Evolutionary conservation across 1,284 basidiomycete genomes (phyloP), one percentile per base, ranked within the genome.

Genomic region (Cryptococcus neoformans): DNA sequence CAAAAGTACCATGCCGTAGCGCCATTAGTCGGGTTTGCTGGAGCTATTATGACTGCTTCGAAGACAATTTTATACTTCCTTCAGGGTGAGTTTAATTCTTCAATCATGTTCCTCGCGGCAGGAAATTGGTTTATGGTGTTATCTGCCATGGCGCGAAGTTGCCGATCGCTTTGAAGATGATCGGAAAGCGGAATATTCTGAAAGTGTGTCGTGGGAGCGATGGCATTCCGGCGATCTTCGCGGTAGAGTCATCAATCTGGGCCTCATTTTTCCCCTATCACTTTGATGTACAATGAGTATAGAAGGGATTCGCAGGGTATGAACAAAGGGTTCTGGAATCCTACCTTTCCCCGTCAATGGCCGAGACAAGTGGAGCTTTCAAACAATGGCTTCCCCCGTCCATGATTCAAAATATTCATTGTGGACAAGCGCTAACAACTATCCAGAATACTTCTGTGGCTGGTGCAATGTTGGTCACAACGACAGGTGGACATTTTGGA

Each of bases 1-100:
- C 56, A 57, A 21, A 38, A 38, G 5, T 69, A 69, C 53, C 67
- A 69, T 49, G 65, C 65, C 2, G 64, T 66, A 9, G 71, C 68
- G 2, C 83, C 89, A 0, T 66, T 95, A 41, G 70, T 93, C 50
- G 93, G 90, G 0, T 87, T 94, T 67, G 80, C 83, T 10, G 81
- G 84, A 0, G 85, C 83, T 1, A 73, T 83, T 10, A 87, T 92
- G 86, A 95, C 92, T 0, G 77, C 91, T 34, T 84, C 85, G 58
- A 94, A 94, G 80, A 95, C 92, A 0, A 73, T 85, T 4, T 81
- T 94, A n/a, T 95, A 93, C 75, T 85, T 84, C 81, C 71, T 81
- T 6, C 86, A 90, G 69, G 89, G 92, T 74, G 86, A 50, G 63
- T 54, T 9, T 5, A 10, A 10, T 46, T 45, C 41, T 35, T 21